phyloP scores from a whole-genome alignment of 1,139 yeast species.

The Magnusiomyces clavatus region DNA sequence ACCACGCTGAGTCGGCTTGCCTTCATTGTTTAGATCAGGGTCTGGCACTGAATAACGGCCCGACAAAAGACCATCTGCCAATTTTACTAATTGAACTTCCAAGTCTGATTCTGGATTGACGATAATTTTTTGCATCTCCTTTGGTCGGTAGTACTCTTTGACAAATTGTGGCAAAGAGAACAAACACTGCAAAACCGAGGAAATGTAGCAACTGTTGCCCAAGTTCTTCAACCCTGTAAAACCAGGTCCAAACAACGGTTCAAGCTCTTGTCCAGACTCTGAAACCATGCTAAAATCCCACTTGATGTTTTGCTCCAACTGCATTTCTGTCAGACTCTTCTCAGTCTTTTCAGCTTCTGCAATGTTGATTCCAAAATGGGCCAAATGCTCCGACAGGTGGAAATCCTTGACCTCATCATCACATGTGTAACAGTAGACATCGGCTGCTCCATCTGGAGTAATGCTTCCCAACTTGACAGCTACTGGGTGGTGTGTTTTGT shows the following conservation, averaged over 20 bases:
- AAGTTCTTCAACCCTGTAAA: slow-evolving; percentile 78
- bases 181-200: slow-evolving; percentile 71
- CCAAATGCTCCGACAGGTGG: slow-evolving; percentile 42
- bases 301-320: slow-evolving; percentile 82
- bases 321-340: slow-evolving; percentile 78
- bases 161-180: slow-evolving; percentile 40
- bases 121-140: slow-evolving; percentile 16
- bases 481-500: slow-evolving; percentile 54
- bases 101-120: slow-evolving; percentile 59
- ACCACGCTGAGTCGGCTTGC: slow-evolving; percentile 56
- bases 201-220: slow-evolving; percentile 89
- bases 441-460: slow-evolving; percentile 56
- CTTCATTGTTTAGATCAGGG: slow-evolving; percentile 23
- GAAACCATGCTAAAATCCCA: slow-evolving; percentile 88
- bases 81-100: slow-evolving; percentile 62
- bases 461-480: slow-evolving; percentile 90
- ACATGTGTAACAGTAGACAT: slow-evolving; percentile 81
- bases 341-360: slow-evolving; percentile 58
- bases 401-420: slow-evolving; percentile 85
- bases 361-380: slow-evolving; percentile 63
- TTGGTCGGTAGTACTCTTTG: slow-evolving; percentile 21
- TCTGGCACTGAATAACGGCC: slow-evolving; percentile 61
- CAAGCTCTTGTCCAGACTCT: slow-evolving; percentile 56
- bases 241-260: slow-evolving; percentile 60
- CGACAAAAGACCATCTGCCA: slow-evolving; percentile 71